Base-by-base conservation (phyloP, 805 yeast genomes). In the Ogataea neopini region DNA sequence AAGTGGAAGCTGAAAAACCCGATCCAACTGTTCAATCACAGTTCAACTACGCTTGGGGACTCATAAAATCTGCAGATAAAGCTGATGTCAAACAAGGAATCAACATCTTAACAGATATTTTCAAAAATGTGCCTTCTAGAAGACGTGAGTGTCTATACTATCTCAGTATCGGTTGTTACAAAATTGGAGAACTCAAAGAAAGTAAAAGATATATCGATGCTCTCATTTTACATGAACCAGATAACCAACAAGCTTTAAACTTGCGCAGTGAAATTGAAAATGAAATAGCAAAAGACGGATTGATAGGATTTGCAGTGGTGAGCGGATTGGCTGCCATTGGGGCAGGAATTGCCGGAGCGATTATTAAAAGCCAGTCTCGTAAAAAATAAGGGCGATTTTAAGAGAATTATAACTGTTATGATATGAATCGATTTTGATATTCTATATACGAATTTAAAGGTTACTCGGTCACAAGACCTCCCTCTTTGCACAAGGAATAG, bases 1-100 rank as follows among this genome's bases (percentile, higher is more conserved):
- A 89, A 59, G 89, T 88, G 34, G 79, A 81, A 22, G 73, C 84
- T 1, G 98, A 94, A 63, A 83, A 86, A 26, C 96, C 94, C 4
- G 72, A 77, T 33, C 90, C 88, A 0, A 76, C 91, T 0, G 76
- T 87, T 0, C 97, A 90, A 65, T 84, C 97, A 2, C 79, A 83
- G 48, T 94, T 94, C 76, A 94, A 95, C 67, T 88, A 87, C 59
- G 96, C 97, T 0, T 94, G 99, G 99, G 99, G 95, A 3, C 72
- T 94, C 43, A 80, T 95, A 52, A 91, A 89, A 64, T 83, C 96
- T 1, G 62, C 67, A 43, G 73, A 75, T 42, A 72, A 74, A 18
- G 75, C 73, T 33, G 85, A 87, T 51, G 95, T 88, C 61, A 76
- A 85, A 57, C 74, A 84, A 43, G 99, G 98, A 0, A 81, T 94